A percentile compares a stretch with the other conserved stretches of the same genome.
Conservation (phyloP, 1,284 basidiomycete genomes). For the Ganoderma lingzhi region DNA sequence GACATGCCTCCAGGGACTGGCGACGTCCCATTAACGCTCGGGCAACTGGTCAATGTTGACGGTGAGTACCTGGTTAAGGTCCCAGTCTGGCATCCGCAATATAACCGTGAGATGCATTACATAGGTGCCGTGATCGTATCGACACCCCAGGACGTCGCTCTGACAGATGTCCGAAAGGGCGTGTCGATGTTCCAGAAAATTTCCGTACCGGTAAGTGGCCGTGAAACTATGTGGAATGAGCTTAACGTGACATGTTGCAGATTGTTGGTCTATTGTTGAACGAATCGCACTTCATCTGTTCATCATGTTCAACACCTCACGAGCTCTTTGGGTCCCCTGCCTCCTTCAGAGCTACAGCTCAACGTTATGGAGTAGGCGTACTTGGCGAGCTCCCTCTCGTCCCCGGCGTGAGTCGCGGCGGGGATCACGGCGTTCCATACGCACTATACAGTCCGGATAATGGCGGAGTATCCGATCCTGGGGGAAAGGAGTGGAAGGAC, state of each 20-base stretch:
- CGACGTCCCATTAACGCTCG: slow-evolving; percentile 93
- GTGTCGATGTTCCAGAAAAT: slow-evolving; percentile 95
- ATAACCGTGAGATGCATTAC: not conserved
- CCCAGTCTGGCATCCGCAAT: not conserved
- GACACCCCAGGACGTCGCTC: slow-evolving; percentile 95
- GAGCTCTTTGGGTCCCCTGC: slow-evolving; percentile 83
- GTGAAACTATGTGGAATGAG: not conserved
- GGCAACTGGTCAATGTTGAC: slow-evolving; percentile 89
- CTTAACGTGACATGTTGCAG: slow-evolving; percentile 48
- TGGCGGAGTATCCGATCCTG: slow-evolving; percentile 10
- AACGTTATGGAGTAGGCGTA: slow-evolving; percentile 67
- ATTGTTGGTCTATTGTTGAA: slow-evolving; percentile 92
- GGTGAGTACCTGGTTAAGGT: slow-evolving; percentile 55
- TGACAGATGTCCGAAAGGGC: slow-evolving; percentile 93
- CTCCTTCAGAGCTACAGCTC: slow-evolving; percentile 72
- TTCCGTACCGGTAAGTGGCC: slow-evolving; percentile 76
- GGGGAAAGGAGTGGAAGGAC: slow-evolving; percentile 51
- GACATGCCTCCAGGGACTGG: slow-evolving; percentile 99
- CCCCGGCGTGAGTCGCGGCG: slow-evolving; percentile 76
- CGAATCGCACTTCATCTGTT: slow-evolving; percentile 90
- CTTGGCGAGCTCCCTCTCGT: slow-evolving; percentile 91
- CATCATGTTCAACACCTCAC: slow-evolving; percentile 75
- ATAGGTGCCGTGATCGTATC: slow-evolving; percentile 91
- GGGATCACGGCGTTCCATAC: slow-evolving; percentile 79
- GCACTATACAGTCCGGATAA: slow-evolving; percentile 47